Conservation (phyloP, 2,329 filamentous ascomycete genomes). For the Fusarium luffae region DNA sequence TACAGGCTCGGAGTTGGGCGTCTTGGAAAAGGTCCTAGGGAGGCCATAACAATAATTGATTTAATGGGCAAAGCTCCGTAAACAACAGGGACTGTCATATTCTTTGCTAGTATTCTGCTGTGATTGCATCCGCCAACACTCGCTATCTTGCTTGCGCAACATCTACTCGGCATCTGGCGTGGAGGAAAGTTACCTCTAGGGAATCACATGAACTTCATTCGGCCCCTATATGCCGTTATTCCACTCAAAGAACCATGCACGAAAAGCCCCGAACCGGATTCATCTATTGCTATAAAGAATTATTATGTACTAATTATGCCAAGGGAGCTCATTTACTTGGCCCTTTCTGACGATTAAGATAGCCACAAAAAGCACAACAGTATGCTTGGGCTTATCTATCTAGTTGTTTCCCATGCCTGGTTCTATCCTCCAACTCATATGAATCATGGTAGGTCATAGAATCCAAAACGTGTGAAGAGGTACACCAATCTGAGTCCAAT, state of each 20-base stretch:
- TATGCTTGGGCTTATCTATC: neutral
- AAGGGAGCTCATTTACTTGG: neutral
- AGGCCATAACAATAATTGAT: slow-evolving; percentile 47
- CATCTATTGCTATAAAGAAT: slow-evolving; percentile 15
- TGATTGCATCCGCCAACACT: neutral
- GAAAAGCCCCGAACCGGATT: neutral
- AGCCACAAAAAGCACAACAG: neutral
- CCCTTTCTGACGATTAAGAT: slow-evolving; percentile 6
- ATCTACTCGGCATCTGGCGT: neutral
- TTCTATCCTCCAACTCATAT: slow-evolving; percentile 8
- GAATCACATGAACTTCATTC: neutral
- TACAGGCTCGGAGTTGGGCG: slow-evolving; percentile 48
- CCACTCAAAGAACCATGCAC: neutral
- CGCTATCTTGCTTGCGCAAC: neutral
- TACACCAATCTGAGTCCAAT: neutral
- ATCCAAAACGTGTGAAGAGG: neutral
- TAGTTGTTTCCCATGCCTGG: slow-evolving; percentile 16
- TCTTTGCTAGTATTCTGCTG: neutral
- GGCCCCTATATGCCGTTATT: neutral
- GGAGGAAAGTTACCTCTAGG: neutral
- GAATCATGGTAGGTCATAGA: slow-evolving; percentile 9
- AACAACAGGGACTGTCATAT: slow-evolving; percentile 1
- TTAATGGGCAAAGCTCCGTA: slow-evolving; percentile 29
- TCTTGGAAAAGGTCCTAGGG: slow-evolving; percentile 46
- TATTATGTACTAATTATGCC: slow-evolving; percentile 27